Conservation (phyloP, 2,329 filamentous ascomycete genomes). For the Monosporascus cannonballus region DNA sequence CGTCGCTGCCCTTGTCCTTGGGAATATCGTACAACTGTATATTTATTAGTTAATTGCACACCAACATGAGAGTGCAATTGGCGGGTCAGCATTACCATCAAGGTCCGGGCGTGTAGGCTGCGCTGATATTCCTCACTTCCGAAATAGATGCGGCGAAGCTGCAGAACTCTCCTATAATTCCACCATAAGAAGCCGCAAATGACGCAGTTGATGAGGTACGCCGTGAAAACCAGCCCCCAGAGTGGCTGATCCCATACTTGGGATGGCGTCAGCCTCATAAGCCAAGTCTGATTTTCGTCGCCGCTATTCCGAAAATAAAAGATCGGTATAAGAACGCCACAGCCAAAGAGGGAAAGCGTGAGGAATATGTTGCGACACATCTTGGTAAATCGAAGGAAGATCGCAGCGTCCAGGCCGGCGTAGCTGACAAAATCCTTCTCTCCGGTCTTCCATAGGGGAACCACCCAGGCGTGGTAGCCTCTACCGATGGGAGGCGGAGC, state of each 20-base stretch:
- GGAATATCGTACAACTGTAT: constrained; percentile 79
- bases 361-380: constrained; percentile 94
- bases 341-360: constrained; percentile 64
- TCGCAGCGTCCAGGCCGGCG: constrained; percentile 82
- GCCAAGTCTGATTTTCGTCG: constrained; percentile 35
- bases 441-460: constrained; percentile 68
- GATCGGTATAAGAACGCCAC: constrained; percentile 73
- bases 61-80: neutral
- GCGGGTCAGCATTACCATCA: constrained; percentile 46
- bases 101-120: constrained; percentile 70
- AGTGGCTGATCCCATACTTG: constrained; percentile 46
- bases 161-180: constrained; percentile 73
- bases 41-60: constrained; percentile 6
- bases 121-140: constrained; percentile 81
- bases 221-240: constrained; percentile 55
- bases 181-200: constrained; percentile 80
- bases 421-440: constrained; percentile 74
- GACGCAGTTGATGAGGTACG: constrained; percentile 65
- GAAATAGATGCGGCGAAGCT: constrained; percentile 72
- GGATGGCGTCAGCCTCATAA: constrained; percentile 54
- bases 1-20: constrained; percentile 68
- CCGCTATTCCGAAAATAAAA: constrained; percentile 54
- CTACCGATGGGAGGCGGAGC: constrained; percentile 80
- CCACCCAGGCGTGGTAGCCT: constrained; percentile 82
- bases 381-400: constrained; percentile 81